phyloP scores from a whole-genome alignment of 768 basidiomycete genomes.

The Chalciporus chontae region DNA sequence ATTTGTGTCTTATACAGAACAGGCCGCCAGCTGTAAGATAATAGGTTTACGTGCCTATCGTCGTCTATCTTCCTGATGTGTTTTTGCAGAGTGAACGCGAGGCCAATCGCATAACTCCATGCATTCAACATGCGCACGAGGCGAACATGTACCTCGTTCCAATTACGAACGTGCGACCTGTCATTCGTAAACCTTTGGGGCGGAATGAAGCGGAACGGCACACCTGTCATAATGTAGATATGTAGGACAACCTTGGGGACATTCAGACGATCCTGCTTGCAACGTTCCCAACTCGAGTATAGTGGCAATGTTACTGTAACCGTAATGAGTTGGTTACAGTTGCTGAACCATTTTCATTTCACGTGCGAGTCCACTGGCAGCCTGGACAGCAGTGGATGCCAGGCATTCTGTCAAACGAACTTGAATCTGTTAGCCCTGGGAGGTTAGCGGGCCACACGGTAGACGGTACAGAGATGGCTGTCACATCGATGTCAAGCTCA shows the following conservation, averaged over 20 bases:
- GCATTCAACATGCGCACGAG: not conserved
- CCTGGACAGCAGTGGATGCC: no score
- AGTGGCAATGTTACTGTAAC: no score
- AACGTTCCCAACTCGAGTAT: no score
- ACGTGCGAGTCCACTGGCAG: no score
- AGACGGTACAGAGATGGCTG: no score
- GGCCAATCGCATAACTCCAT: not conserved
- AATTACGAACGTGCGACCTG: conserved; percentile 5
- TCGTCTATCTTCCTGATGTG: not conserved
- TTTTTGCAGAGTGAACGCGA: not conserved
- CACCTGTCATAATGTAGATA: not conserved
- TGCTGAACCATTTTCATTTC: no score
- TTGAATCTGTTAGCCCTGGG: no score
- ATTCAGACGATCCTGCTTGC: not conserved
- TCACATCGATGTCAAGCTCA: no score
- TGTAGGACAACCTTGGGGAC: not conserved
- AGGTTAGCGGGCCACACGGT: no score
- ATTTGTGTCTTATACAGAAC: conserved; percentile 3
- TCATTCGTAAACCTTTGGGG: not conserved
- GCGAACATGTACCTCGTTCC: conserved; percentile 8
- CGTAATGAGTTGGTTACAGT: not conserved
- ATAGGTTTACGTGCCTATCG: not conserved
- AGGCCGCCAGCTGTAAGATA: not conserved
- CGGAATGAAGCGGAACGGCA: not conserved
- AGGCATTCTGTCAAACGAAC: no score